Evolutionary conservation across 345 rosid species (phyloP).

Genomic region (Rhizophora apiculata): DNA sequence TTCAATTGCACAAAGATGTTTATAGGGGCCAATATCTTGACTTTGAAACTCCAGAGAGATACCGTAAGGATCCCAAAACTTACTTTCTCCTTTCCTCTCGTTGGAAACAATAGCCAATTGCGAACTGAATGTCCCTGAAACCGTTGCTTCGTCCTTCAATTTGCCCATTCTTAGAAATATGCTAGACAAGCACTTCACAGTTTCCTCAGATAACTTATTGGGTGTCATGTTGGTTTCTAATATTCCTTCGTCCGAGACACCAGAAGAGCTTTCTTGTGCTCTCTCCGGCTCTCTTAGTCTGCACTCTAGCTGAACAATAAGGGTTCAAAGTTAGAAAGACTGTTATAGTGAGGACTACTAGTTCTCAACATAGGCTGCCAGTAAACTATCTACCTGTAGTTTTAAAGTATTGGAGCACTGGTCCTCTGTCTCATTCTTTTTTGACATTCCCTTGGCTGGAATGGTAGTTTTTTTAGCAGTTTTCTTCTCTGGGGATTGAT

Average conservation of each 20-base stretch:
- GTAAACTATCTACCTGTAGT: constrained; percentile 28
- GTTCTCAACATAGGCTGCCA: neutral
- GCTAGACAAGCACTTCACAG: constrained; percentile 52
- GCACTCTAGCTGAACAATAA: constrained; percentile 55
- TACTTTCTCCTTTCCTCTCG: constrained; percentile 22
- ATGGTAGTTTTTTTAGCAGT: constrained; percentile 33
- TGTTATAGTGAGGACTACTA: neutral
- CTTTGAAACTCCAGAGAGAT: constrained; percentile 33
- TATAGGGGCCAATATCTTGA: constrained; percentile 66
- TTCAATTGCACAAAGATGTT: constrained; percentile 49
- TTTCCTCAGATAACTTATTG: constrained; percentile 75
- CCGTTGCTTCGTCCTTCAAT: constrained; percentile 42
- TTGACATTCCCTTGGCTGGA: constrained; percentile 45
- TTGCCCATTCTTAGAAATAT: constrained; percentile 67
- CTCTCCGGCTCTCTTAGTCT: constrained; percentile 58
- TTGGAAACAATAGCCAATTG: constrained; percentile 10
- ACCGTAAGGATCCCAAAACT: constrained; percentile 55
- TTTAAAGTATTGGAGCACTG: constrained; percentile 32
- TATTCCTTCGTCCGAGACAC: constrained; percentile 37
- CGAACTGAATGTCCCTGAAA: constrained; percentile 13
- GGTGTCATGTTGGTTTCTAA: constrained; percentile 43
- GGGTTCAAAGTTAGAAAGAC: constrained; percentile 12
- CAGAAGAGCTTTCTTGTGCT: constrained; percentile 50
- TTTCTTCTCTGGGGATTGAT: constrained; percentile 55
- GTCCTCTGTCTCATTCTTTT: constrained; percentile 33